Conservation (phyloP, 257 asterid genomes). For the Ajuga chamaepitys region DNA sequence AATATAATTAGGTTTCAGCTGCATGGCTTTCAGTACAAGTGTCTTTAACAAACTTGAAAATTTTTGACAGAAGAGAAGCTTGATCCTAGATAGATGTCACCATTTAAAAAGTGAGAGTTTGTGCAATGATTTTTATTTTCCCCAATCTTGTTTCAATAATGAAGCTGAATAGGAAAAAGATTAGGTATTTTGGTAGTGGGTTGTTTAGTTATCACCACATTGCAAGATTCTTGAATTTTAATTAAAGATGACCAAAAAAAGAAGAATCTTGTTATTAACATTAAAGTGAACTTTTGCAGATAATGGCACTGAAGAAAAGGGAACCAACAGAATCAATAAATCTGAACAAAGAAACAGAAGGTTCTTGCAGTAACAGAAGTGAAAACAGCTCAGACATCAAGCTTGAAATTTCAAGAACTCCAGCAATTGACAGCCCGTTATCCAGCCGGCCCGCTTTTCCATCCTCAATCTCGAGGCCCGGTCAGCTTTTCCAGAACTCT, state of each 20-base stretch:
- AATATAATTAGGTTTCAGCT: not conserved
- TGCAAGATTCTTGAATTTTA: not conserved
- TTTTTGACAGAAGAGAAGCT: not conserved
- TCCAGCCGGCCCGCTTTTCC: slow-evolving; percentile 45
- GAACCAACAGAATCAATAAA: slow-evolving; percentile 88
- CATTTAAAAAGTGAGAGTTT: not conserved
- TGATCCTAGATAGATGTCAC: not conserved
- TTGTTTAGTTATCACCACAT: too few species aligned
- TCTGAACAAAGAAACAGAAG: slow-evolving; percentile 97
- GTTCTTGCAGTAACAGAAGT: slow-evolving; percentile 84
- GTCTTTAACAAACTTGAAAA: not conserved
- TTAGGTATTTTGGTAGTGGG: too few species aligned
- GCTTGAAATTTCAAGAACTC: slow-evolving; percentile 59
- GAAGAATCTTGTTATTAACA: not conserved
- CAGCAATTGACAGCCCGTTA: slow-evolving; percentile 58
- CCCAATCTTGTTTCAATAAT: too few species aligned
- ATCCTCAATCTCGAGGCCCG: slow-evolving; percentile 33
- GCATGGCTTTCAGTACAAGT: slow-evolving; percentile 17
- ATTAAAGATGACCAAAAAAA: not conserved
- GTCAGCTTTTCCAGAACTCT: slow-evolving; percentile 35
- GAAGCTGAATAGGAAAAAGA: too few species aligned
- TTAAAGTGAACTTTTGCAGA: slow-evolving; percentile 31
- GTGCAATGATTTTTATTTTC: too few species aligned
- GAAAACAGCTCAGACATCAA: slow-evolving; percentile 87
- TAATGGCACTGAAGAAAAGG: slow-evolving; percentile 78